phyloP scores from a whole-genome alignment of 2,329 filamentous ascomycete species.

The Fusarium lateritium region DNA sequence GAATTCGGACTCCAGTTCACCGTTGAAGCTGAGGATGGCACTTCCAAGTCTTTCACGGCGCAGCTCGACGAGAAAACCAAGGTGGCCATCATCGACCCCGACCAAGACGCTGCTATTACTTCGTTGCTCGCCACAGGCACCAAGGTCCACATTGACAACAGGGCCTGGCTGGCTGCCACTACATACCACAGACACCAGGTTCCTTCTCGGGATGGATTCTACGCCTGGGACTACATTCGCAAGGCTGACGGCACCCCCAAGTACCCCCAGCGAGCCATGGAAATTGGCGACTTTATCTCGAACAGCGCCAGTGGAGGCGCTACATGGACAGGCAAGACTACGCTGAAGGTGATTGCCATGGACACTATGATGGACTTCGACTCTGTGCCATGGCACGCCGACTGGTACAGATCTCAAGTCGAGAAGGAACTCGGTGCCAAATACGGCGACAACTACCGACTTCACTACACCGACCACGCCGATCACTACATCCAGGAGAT shows the following conservation, averaged over 20 bases:
- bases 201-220: constrained; percentile 18
- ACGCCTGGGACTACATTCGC: constrained; percentile 8
- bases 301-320: constrained; percentile 4
- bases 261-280: constrained; percentile 2
- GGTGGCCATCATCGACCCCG: background rate
- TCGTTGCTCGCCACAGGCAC: background rate
- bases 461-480: constrained; percentile 40
- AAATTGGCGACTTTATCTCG: background rate
- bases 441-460: constrained; percentile 32
- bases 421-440: constrained; percentile 8
- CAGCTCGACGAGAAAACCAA: constrained; percentile 4
- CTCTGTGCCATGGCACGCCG: constrained; percentile 45
- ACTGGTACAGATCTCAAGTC: constrained; percentile 44
- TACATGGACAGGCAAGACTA: constrained; percentile 26
- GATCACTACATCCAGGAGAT: constrained; percentile 32
- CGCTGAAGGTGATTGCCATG: constrained; percentile 40
- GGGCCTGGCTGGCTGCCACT: constrained; percentile 14
- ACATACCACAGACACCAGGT: constrained; percentile 36
- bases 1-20: too few relatives aligned
- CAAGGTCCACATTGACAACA: constrained; percentile 19
- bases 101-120: background rate
- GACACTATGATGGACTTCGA: constrained; percentile 41
- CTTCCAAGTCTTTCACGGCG: too few relatives aligned
- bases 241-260: background rate
- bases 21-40: too few relatives aligned